Conservation (phyloP, 108 stramenopile genomes). For the Skeletonema marinoi region DNA sequence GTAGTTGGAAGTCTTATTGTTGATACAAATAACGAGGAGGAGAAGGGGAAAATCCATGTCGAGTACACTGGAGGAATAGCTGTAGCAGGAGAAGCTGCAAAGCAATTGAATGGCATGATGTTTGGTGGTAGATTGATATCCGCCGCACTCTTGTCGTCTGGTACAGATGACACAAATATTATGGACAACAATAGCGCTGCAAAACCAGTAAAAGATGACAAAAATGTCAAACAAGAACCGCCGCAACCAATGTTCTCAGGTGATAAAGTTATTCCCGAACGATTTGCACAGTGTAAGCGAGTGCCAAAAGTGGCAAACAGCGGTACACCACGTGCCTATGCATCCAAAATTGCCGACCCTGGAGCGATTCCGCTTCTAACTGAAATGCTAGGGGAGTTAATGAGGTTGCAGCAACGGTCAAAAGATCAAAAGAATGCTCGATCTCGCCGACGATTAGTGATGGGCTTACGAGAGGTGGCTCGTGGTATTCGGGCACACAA, state of each 20-base stretch:
- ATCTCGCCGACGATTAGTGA: constrained; percentile 79
- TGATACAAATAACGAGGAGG: constrained; percentile 10
- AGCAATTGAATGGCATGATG: constrained; percentile 64
- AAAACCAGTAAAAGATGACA: not conserved
- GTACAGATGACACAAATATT: not conserved
- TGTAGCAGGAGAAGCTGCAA: constrained; percentile 38
- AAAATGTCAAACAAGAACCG: not conserved
- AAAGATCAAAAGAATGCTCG: constrained; percentile 80
- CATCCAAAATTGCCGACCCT: constrained; percentile 56
- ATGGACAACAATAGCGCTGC: constrained; percentile 5
- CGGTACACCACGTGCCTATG: constrained; percentile 63
- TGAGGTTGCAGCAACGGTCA: constrained; percentile 81
- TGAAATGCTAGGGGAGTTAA: constrained; percentile 85
- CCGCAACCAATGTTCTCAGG: constrained; percentile 64
- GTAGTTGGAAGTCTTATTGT: constrained; percentile 19
- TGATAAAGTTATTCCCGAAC: constrained; percentile 78
- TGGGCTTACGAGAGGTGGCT: constrained; percentile 91
- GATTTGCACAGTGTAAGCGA: constrained; percentile 79
- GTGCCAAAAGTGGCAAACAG: constrained; percentile 82
- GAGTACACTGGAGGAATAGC: constrained; percentile 28
- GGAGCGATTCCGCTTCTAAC: constrained; percentile 61
- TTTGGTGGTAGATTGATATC: constrained; percentile 61
- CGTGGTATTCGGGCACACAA: constrained; percentile 87
- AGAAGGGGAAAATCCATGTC: constrained; percentile 32
- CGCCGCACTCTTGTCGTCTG: constrained; percentile 25